Conservation (phyloP, 164 flowering plant species). For the Magnolia kwangsiensis region DNA sequence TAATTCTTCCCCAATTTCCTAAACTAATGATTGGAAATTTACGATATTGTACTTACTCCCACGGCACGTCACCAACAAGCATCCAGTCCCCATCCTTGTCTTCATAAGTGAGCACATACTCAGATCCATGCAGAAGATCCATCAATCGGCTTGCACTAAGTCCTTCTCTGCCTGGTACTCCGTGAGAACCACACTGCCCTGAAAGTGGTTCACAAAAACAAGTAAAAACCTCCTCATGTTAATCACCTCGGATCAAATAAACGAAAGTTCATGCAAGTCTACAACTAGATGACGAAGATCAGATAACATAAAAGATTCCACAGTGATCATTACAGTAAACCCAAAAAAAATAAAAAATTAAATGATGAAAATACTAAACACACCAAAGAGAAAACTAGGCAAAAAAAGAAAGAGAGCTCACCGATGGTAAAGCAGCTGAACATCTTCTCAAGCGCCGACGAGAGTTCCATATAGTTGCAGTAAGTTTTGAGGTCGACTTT, state of each 20-base stretch:
- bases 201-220: constrained; percentile 4
- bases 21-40: neutral
- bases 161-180: constrained; percentile 41
- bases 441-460: constrained; percentile 81
- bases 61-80: constrained; percentile 94
- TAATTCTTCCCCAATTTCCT: neutral
- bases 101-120: constrained; percentile 80
- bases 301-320: neutral
- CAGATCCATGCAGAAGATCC: constrained; percentile 80
- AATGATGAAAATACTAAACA: neutral
- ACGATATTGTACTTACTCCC: constrained; percentile 59
- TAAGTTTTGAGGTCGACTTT: constrained; percentile 72
- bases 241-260: neutral
- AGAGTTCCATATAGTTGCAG: constrained; percentile 57
- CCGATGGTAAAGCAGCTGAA: constrained; percentile 85
- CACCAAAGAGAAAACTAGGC: neutral
- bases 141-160: constrained; percentile 55
- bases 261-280: neutral
- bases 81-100: constrained; percentile 92
- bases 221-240: neutral
- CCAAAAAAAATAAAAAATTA: neutral
- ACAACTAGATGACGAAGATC: neutral
- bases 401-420: constrained; percentile 16
- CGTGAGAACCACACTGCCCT: constrained; percentile 66
- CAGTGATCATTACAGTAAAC: neutral